Evolutionary conservation across 2,329 filamentous ascomycete species (phyloP).

Genomic region (Seiridium cupressi): DNA sequence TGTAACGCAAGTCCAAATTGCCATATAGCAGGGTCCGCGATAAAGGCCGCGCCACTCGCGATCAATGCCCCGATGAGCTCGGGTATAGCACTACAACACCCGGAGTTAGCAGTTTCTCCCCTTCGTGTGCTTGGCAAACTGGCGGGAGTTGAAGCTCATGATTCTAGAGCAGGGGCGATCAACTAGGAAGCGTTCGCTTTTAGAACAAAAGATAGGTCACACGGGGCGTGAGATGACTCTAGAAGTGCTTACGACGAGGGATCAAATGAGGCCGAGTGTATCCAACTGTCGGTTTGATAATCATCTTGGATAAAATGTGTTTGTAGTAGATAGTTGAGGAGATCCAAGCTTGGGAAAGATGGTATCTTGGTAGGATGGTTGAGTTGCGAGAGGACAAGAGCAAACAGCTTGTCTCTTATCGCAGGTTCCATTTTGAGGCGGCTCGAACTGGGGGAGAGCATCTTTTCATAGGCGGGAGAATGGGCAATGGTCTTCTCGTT

Average conservation of each 20-base stretch:
- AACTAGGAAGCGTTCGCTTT: too few species aligned
- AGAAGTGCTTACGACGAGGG: slow-evolving; percentile 11
- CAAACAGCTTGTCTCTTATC: slow-evolving; percentile 23
- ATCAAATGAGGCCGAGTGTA: slow-evolving; percentile 23
- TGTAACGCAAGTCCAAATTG: slow-evolving; percentile 35
- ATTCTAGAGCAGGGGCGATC: too few species aligned
- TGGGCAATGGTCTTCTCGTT: slow-evolving; percentile 19
- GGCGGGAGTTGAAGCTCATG: too few species aligned
- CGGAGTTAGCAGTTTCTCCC: too few species aligned
- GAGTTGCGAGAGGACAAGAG: slow-evolving; percentile 20
- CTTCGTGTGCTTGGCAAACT: too few species aligned
- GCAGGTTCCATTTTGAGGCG: slow-evolving; percentile 17
- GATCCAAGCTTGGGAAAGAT: slow-evolving; percentile 24
- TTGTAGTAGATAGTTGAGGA: slow-evolving; percentile 26
- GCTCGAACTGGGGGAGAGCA: slow-evolving; percentile 10
- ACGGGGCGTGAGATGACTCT: too few species aligned
- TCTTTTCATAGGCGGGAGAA: slow-evolving; percentile 15
- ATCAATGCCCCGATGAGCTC: slow-evolving; percentile 22
- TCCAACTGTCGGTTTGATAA: slow-evolving; percentile 23
- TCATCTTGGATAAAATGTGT: slow-evolving; percentile 25
- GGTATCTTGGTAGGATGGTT: slow-evolving; percentile 18
- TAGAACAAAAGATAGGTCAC: too few species aligned
- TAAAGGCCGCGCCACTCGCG: slow-evolving; percentile 20
- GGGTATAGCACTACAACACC: slow-evolving; percentile 10
- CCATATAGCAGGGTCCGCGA: slow-evolving; percentile 24